These are phyloP conservation scores for Sugiyamaella neomexicana DNA, from an alignment of 1,139 yeast species.

Conservation along the genomic window DNA sequence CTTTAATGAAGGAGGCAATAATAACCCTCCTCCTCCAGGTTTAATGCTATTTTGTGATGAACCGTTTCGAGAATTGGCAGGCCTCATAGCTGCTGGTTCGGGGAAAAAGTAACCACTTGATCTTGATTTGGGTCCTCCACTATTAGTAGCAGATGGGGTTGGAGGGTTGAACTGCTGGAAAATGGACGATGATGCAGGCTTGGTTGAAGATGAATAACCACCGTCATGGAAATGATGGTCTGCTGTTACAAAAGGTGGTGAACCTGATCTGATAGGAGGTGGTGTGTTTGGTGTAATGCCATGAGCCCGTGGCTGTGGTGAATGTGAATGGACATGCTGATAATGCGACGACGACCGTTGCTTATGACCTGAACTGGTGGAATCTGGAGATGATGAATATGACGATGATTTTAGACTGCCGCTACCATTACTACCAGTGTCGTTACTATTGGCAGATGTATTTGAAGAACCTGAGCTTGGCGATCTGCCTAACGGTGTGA, in stretches of 20 bases:
- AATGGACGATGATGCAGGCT: conserved; percentile 1
- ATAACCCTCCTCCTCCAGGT: conserved; percentile 1
- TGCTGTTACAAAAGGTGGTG: background rate
- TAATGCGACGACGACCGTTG: background rate
- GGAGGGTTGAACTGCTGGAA: conserved; percentile 12
- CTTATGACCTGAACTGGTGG: background rate
- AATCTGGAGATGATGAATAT: conserved; percentile 9
- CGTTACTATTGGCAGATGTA: background rate
- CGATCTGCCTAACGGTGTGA: background rate
- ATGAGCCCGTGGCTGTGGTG: background rate
- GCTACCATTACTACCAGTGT: background rate
- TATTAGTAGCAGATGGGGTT: background rate
- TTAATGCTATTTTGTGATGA: background rate
- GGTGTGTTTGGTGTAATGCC: background rate
- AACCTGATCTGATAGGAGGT: background rate
- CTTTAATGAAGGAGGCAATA: conserved; percentile 7
- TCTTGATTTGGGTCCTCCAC: conserved; percentile 10
- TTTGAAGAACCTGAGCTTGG: background rate
- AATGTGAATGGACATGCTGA: background rate
- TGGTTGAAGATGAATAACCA: conserved; percentile 17
- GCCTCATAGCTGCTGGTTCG: conserved; percentile 8
- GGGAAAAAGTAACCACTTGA: conserved; percentile 16
- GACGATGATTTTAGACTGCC: background rate
- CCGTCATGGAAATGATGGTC: background rate
- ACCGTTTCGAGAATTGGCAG: background rate